These are phyloP conservation scores for Cymodocea nodosa DNA, from an alignment of 116 monocot genomes.

Conservation along the genomic window DNA sequence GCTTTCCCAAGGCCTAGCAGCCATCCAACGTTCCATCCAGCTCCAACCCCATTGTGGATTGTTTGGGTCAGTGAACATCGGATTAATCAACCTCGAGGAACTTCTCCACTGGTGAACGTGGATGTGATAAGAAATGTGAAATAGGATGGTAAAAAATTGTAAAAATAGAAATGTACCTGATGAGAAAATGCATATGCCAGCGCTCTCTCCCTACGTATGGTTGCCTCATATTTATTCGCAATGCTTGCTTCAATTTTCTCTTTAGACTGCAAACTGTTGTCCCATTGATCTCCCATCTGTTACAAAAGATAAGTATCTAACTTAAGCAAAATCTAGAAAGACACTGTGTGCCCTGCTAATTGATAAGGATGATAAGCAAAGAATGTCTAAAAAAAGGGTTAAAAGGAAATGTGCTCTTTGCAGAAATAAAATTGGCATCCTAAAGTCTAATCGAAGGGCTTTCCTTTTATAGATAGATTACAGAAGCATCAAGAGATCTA, in stretches of 20 bases:
- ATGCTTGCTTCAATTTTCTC: conserved; percentile 66
- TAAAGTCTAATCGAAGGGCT: background rate
- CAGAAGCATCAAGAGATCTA: too few species aligned
- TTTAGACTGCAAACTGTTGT: conserved; percentile 69
- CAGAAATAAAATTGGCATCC: background rate
- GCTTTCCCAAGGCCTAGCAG: conserved; percentile 56
- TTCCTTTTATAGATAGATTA: too few species aligned
- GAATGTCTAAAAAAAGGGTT: background rate
- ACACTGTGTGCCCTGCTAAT: background rate
- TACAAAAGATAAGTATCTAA: conserved; percentile 1
- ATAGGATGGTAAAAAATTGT: background rate
- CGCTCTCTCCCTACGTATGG: conserved; percentile 78
- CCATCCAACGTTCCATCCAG: conserved; percentile 95
- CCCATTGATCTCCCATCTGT: conserved; percentile 83
- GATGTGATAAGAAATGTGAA: background rate
- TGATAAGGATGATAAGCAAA: background rate
- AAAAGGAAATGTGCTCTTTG: background rate
- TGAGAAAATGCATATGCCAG: conserved; percentile 89
- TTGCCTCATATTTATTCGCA: conserved; percentile 64
- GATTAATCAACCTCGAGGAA: conserved; percentile 42
- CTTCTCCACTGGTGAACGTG: conserved; percentile 15
- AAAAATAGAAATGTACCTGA: conserved; percentile 36
- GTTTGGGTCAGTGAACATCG: conserved; percentile 57
- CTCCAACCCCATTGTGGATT: conserved; percentile 97
- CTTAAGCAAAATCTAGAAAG: background rate